Percentiles rank a stretch among this genome's conserved stretches.
phyloP scores from a whole-genome alignment of 495 filamentous ascomycete genomes.

The Copromyces sp. region DNA sequence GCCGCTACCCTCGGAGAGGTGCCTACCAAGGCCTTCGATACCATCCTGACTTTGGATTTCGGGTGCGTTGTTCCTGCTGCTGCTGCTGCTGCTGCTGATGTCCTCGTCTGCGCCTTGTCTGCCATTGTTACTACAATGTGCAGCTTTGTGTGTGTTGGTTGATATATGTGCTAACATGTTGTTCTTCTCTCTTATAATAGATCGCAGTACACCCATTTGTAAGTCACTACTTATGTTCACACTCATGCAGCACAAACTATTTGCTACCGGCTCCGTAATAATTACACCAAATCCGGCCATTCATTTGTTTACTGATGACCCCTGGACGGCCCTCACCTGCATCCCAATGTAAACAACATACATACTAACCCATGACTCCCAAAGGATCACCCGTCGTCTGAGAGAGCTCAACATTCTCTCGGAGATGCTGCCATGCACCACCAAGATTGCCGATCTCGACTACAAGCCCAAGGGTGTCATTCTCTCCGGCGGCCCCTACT shows the following conservation, averaged over 20 bases:
- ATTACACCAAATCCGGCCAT: not conserved
- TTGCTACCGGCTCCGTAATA: not conserved
- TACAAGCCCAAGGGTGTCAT: conserved; percentile 80
- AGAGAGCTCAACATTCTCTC: conserved; percentile 76
- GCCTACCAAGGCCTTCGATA: not conserved
- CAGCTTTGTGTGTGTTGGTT: not conserved
- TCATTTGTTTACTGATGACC: not conserved
- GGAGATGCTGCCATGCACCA: conserved; percentile 90
- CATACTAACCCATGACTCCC: not conserved
- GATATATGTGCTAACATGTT: not conserved
- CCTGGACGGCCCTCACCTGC: not conserved
- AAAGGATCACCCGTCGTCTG: conserved; percentile 57
- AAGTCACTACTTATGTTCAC: not conserved
- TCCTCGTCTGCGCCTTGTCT: not conserved
- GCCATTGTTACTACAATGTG: not conserved
- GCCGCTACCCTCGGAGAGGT: not conserved
- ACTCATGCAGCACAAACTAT: not conserved
- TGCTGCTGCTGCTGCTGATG: not conserved
- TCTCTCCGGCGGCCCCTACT: conserved; percentile 49
- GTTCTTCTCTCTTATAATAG: not conserved
- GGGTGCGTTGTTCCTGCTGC: not conserved
- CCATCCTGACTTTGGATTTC: not conserved
- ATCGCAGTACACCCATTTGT: not conserved
- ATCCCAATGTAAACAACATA: not conserved
- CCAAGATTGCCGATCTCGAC: conserved; percentile 64